These are phyloP conservation scores for Stephanodiscus triporus DNA, from an alignment of 108 stramenopile genomes.

Conservation along the genomic window DNA sequence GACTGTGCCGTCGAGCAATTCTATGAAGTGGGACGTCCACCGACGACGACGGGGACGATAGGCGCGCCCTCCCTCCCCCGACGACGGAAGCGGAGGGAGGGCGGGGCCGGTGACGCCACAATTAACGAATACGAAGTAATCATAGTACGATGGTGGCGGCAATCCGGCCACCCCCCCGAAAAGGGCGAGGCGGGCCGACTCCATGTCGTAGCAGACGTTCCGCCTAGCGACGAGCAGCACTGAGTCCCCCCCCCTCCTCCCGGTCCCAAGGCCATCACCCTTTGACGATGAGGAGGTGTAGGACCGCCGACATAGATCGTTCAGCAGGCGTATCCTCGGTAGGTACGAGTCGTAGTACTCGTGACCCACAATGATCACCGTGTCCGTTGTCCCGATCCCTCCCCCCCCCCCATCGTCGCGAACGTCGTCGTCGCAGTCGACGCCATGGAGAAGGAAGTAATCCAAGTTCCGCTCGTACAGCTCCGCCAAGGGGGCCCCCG, in stretches of 20 bases:
- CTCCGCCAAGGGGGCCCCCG: neutral
- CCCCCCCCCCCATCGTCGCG: neutral
- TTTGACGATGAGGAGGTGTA: no score
- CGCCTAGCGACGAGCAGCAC: constrained; percentile 8
- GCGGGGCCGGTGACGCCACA: constrained; percentile 32
- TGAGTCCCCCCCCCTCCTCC: neutral
- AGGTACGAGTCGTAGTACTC: constrained; percentile 4
- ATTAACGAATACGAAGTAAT: constrained; percentile 38
- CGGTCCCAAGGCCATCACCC: no score
- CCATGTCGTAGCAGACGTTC: constrained; percentile 33
- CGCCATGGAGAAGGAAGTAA: neutral
- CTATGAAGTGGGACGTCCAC: constrained; percentile 22
- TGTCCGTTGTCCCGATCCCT: neutral
- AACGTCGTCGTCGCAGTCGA: neutral
- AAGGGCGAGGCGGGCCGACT: constrained; percentile 5
- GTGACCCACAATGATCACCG: constrained; percentile 8
- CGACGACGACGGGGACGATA: neutral
- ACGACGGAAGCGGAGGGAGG: no score
- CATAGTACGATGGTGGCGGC: constrained; percentile 7
- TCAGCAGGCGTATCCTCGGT: neutral
- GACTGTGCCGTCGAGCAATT: constrained; percentile 19
- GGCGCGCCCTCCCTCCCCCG: no score
- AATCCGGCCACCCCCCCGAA: constrained; percentile 6
- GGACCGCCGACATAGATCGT: neutral
- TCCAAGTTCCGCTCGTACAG: constrained; percentile 1